These are phyloP conservation scores for Citrus cavaleriei DNA, from an alignment of 345 rosid species.

Conservation along the genomic window DNA sequence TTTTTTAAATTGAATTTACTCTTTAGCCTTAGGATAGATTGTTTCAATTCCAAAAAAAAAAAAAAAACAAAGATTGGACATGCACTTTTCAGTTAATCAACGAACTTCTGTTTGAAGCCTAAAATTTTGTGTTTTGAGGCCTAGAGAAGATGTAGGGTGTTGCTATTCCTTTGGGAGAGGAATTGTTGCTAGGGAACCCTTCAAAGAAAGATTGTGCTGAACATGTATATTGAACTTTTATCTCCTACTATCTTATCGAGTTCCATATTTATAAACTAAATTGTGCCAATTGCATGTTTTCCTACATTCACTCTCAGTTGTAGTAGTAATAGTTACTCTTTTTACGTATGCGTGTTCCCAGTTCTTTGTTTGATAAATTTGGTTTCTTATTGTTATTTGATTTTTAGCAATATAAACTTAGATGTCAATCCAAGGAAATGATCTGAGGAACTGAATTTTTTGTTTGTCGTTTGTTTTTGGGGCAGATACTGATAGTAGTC, in stretches of 20 bases:
- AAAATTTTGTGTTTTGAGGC: neutral
- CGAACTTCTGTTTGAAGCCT: neutral
- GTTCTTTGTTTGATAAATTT: neutral
- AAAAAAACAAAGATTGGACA: neutral
- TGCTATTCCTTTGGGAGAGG: neutral
- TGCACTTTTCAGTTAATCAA: neutral
- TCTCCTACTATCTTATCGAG: neutral
- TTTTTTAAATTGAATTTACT: no score
- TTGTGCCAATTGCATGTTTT: neutral
- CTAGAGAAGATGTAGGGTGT: neutral
- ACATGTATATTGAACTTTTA: neutral
- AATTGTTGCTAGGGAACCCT: neutral
- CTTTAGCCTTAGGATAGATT: neutral
- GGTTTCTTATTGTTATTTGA: neutral
- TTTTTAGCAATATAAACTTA: neutral
- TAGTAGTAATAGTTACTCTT: neutral
- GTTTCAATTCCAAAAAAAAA: neutral
- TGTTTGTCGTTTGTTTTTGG: neutral
- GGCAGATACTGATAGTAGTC: neutral
- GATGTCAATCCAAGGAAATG: neutral
- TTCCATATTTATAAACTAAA: neutral
- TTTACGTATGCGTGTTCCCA: neutral
- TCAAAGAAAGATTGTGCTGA: neutral
- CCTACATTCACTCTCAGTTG: neutral
- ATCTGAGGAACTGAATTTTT: neutral